phyloP scores from a whole-genome alignment of 2,329 filamentous ascomycete genomes.

The Colletotrichum destructivum region DNA sequence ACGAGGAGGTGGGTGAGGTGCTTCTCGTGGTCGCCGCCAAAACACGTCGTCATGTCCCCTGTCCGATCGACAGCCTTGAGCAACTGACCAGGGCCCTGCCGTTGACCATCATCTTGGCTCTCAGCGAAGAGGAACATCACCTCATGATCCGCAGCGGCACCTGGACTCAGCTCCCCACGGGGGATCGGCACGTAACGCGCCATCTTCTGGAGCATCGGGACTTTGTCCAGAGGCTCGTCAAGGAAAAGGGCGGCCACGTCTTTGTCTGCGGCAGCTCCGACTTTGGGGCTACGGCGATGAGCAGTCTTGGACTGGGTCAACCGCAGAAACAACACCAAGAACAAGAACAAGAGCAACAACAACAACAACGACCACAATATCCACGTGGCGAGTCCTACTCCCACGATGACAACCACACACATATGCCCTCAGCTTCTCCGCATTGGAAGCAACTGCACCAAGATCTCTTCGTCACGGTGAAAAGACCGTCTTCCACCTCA shows the following conservation, averaged over 20 bases:
- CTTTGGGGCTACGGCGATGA: conserved; percentile 32
- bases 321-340: conserved; percentile 18
- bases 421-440: conserved; percentile 10
- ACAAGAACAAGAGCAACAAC: neutral
- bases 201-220: conserved; percentile 25
- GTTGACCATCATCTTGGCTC: conserved; percentile 28
- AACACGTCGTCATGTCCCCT: conserved; percentile 32
- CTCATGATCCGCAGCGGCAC: conserved; percentile 22
- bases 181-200: conserved; percentile 5
- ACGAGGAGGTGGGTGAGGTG: conserved; percentile 4
- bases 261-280: conserved; percentile 37
- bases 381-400: neutral
- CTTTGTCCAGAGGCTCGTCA: conserved; percentile 15
- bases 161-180: conserved; percentile 18
- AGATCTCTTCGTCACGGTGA: conserved; percentile 24
- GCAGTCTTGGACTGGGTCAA: conserved; percentile 15
- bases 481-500: neutral
- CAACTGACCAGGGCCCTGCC: conserved; percentile 21
- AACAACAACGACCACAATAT: neutral
- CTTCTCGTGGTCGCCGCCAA: conserved; percentile 30
- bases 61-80: conserved; percentile 24
- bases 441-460: conserved; percentile 31
- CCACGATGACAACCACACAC: neutral
- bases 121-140: conserved; percentile 32
- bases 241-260: conserved; percentile 22